phyloP scores from a whole-genome alignment of 2,329 filamentous ascomycete genomes.

The Coniochaeta sp. region DNA sequence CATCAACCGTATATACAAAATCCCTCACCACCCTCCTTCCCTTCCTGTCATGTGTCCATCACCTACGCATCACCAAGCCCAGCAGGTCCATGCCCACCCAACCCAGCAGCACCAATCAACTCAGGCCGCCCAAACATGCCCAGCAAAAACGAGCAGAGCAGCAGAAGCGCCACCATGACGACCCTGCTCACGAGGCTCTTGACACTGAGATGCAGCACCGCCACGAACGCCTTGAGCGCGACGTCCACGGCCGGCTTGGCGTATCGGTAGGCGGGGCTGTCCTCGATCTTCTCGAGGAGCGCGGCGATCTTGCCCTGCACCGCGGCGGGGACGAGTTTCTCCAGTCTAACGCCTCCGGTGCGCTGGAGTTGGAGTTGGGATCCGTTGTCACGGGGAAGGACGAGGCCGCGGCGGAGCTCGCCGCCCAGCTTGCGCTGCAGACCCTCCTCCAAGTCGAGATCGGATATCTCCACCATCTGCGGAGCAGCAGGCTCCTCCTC shows the following conservation, averaged over 20 bases:
- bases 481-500: neutral
- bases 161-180: conserved; percentile 8
- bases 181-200: conserved; percentile 10
- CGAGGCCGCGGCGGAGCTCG: neutral
- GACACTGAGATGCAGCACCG: conserved; percentile 10
- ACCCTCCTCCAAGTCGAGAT: conserved; percentile 11
- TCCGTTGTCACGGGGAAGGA: no score
- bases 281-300: conserved; percentile 4
- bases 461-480: conserved; percentile 3
- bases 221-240: conserved; percentile 3
- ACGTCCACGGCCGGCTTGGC: conserved; percentile 7
- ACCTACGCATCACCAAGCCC: neutral
- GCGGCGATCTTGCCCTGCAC: neutral
- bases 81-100: neutral
- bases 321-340: neutral
- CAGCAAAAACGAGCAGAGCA: conserved; percentile 8
- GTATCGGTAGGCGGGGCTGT: conserved; percentile 6
- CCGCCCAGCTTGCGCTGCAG: conserved; percentile 5
- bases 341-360: neutral
- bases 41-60: neutral
- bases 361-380: neutral
- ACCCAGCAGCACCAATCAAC: neutral
- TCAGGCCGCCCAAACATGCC: conserved; percentile 1
- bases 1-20: neutral
- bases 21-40: neutral